Conservation (phyloP, 2,329 filamentous ascomycete genomes). For the Claviceps cyperi region DNA sequence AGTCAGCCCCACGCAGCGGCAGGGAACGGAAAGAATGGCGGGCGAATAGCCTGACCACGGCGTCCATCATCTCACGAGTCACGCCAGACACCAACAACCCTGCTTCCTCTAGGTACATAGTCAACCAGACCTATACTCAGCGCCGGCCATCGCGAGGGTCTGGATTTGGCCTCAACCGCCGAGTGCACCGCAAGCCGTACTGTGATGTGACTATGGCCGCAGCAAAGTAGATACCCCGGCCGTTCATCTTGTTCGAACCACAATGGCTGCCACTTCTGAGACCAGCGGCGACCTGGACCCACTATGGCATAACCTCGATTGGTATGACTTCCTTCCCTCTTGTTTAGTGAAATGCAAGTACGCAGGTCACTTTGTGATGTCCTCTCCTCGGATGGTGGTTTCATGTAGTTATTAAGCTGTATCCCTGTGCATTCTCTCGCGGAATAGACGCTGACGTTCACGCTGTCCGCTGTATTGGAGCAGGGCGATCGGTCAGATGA, state of each 20-base stretch:
- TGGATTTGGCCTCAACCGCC: not conserved
- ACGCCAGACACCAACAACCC: too few species aligned
- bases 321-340: slow-evolving; percentile 36
- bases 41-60: too few species aligned
- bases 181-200: not conserved
- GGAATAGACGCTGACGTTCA: slow-evolving; percentile 1
- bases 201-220: slow-evolving; percentile 5
- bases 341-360: not conserved
- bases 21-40: too few species aligned
- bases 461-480: slow-evolving; percentile 1
- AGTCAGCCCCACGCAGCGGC: too few species aligned
- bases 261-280: slow-evolving; percentile 13
- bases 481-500: slow-evolving; percentile 60
- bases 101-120: too few species aligned
- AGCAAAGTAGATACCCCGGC: slow-evolving; percentile 11
- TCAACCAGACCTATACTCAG: not conserved
- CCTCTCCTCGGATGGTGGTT: too few species aligned
- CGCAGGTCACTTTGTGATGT: too few species aligned
- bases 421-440: not conserved
- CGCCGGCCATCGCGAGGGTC: slow-evolving; percentile 1
- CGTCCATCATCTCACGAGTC: too few species aligned
- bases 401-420: not conserved
- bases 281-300: slow-evolving; percentile 31
- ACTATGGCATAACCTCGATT: slow-evolving; percentile 64
- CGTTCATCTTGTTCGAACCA: slow-evolving; percentile 11